Base-by-base conservation (phyloP, 192 early-diverging fungal species). In the Gamsiella multidivaricata region DNA sequence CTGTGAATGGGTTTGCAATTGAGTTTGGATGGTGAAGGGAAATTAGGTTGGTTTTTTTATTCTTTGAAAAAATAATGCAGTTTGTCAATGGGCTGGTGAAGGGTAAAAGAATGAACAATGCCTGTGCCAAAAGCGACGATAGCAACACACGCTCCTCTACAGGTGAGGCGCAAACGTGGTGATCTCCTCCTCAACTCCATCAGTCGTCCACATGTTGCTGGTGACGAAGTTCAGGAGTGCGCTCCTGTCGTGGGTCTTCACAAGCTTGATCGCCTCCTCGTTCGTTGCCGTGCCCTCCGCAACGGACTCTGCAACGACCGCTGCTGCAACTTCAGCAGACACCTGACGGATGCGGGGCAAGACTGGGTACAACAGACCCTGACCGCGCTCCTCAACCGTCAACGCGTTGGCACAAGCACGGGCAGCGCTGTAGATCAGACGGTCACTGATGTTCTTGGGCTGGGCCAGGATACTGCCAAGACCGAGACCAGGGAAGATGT, bases 401-500 rank as follows among this genome's bases (percentile, higher is more conserved):
- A 97, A 80, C 18, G 92, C 85, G 51, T 91, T 82, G 12, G 97
- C 88, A 25, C 97, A 89, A 20, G 93, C 86, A 47, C 87, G 88
- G 29, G 97, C 89, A 33, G 93, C 87, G 33, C 88, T 83, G 70
- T 92, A 94, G 51, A 98, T 90, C 90, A 97, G 87, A 63, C 79
- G 79, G 74, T 96, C 92, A 33, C 94, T 91, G 64, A 97, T 91
- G 29, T 54, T 57, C 20, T 54, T 70, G 23, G 95, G 83, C 66
- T 88, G 87, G 43, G 93, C 88, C 29, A 97, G 80, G 63, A 90
- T 87, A 47, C 92, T 84, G 50, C 97, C 97, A 31, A 97, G 85
- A 36, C 97, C 97, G 34, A 98, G 88, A 53, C 95, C 94, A 47
- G 97, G 97, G 89, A 97, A 98, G 61, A 97, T 94, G 80, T 96